Conservation (phyloP, 1,284 basidiomycete species). For the Coniferiporia weirii region DNA sequence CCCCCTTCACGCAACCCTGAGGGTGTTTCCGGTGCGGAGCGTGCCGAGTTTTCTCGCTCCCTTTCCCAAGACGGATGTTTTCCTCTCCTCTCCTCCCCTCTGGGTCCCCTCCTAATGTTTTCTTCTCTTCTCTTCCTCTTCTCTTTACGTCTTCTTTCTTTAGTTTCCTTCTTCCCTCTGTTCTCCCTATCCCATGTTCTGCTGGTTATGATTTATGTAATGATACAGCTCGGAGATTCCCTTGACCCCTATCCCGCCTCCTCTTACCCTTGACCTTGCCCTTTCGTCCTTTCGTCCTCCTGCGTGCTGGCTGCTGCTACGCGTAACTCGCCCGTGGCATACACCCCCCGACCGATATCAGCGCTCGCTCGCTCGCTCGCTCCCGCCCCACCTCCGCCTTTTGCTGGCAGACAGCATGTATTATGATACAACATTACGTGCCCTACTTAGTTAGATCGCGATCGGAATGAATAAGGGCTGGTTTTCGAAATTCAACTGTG, state of each 20-base stretch:
- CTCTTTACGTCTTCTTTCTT: background rate
- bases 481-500: background rate
- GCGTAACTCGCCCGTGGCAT: too few species aligned
- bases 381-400: background rate
- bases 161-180: background rate
- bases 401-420: background rate
- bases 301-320: too few species aligned
- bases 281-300: background rate
- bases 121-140: conserved; percentile 6
- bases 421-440: background rate
- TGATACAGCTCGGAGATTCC: conserved; percentile 12
- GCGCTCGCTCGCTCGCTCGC: background rate
- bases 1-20: background rate
- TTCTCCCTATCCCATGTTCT: background rate
- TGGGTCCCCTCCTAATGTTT: background rate
- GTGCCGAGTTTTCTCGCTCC: background rate
- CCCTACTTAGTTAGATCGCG: background rate
- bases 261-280: background rate
- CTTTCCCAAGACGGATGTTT: background rate
- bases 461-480: background rate
- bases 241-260: background rate
- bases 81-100: too few species aligned
- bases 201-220: conserved; percentile 16
- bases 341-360: too few species aligned
- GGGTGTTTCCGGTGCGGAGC: background rate